Evolutionary conservation across 176 grass and related monocot species (phyloP), one percentile per base, ranked within the genome.

Genomic region (Alloteropsis semialata): DNA sequence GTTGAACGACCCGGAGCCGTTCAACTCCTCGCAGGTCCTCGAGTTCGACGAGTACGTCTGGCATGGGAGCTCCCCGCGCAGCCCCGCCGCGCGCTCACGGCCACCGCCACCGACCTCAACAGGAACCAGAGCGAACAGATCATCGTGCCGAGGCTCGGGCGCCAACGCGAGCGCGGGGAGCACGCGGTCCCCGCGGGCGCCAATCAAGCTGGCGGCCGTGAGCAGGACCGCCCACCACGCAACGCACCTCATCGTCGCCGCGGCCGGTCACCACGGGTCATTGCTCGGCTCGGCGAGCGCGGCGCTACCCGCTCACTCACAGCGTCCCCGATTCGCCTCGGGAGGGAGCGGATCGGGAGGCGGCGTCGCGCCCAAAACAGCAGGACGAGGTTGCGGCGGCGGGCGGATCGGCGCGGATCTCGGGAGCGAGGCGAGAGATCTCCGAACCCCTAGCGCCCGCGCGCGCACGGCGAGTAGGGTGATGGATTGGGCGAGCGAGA

Each of bases 1-100:
- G 84, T 92, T 82, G 39, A 99, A 87, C 30, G 96, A 92, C 7
- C 96, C 96, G 24, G 90, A 61, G 5, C 96, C 96, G 4, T 95
- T 91, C 36, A 99, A n/a, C 49, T 92, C 89, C 45, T 85, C 53
- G 78, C 96, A 96, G 42, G 96, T 89, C 24, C 41, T 84, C n/a
- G 96, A 83, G 81, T 54, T 87, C 18, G 65, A 76, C 9, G 88
- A 43, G 53, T 86, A 55, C 10, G 8, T 25, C 58, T 41, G 18
- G 66, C 88, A 90, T 19, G 49, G 67, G 32, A 83, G 45, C 53
- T 63, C 77, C 42, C 61, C 60, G 17, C 22, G 28, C 38, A 27
- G 3, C 74, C 8, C 5, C 15, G 28, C 67, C 48, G 53, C 65
- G n/a, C 41, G 3, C 39, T n/a, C 29, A 5, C 21, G 21, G 19